Conservation (phyloP, 2,329 filamentous ascomycete species). For the Cordyceps tenuipes region DNA sequence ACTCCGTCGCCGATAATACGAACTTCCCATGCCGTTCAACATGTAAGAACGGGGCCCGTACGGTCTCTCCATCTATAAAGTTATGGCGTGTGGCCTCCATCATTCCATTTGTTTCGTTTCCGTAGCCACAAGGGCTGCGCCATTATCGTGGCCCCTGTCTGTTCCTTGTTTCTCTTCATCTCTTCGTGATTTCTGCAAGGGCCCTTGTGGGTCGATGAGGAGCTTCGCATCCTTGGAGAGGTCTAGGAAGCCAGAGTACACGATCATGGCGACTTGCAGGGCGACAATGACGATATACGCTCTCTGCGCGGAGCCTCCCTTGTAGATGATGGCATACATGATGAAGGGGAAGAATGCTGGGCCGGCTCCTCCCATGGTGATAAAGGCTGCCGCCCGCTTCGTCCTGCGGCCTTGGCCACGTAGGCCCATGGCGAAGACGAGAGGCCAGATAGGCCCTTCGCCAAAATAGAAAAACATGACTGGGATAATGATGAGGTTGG, state of each 20-base stretch:
- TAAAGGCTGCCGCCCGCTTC: conserved; percentile 68
- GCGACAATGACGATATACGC: conserved; percentile 57
- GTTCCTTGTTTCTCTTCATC: not conserved
- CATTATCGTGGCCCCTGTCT: not conserved
- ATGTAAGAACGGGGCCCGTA: not conserved
- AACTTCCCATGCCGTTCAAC: not conserved
- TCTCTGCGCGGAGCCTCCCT: conserved; percentile 51
- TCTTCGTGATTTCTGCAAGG: not conserved
- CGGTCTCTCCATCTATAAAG: not conserved
- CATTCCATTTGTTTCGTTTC: not conserved
- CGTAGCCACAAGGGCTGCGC: not conserved
- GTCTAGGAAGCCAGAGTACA: conserved; percentile 43
- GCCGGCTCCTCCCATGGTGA: conserved; percentile 68
- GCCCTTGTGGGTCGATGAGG: conserved; percentile 29
- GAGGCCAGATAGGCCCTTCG: conserved; percentile 74
- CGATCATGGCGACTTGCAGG: conserved; percentile 36
- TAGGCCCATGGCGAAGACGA: conserved; percentile 72
- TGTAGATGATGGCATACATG: conserved; percentile 57
- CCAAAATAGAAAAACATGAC: conserved; percentile 68
- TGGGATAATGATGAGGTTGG: conserved; percentile 48
- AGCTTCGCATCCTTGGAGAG: conserved; percentile 37
- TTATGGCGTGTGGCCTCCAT: not conserved
- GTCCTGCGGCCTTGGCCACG: conserved; percentile 72
- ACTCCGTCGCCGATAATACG: not conserved
- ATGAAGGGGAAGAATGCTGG: conserved; percentile 69